Percentiles rank a stretch among this genome's conserved stretches.
Evolutionary conservation across 2,329 filamentous ascomycete genomes (phyloP).

Genomic region (Curvularia verruculosa): DNA sequence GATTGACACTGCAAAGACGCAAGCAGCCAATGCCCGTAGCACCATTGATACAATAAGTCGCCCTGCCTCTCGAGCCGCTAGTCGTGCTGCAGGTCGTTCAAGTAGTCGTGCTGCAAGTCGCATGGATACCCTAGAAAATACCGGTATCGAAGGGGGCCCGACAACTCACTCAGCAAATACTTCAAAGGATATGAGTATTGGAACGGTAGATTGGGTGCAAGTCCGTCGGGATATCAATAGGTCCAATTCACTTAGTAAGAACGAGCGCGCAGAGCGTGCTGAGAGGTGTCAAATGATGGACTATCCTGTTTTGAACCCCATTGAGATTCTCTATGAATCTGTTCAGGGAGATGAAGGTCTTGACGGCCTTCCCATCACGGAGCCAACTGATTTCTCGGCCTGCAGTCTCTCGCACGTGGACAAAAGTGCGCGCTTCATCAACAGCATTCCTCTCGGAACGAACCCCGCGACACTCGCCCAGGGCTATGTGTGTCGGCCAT

Average conservation of each 20-base stretch:
- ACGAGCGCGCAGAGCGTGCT: constrained; percentile 81
- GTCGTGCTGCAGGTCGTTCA: constrained; percentile 52
- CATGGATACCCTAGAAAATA: constrained; percentile 54
- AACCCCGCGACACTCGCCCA: constrained; percentile 84
- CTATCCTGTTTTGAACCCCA: constrained; percentile 82
- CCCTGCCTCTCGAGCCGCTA: constrained; percentile 46
- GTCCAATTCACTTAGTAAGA: constrained; percentile 88
- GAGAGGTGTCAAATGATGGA: constrained; percentile 96
- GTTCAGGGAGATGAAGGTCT: constrained; percentile 89
- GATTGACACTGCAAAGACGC: constrained; percentile 90
- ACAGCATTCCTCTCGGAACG: constrained; percentile 78
- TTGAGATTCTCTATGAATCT: constrained; percentile 84
- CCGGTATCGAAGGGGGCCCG: constrained; percentile 60
- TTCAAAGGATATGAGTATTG: constrained; percentile 73
- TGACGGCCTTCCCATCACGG: constrained; percentile 80
- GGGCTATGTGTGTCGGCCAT: constrained; percentile 90
- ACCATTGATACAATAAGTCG: constrained; percentile 71
- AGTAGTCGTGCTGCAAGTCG: constrained; percentile 39
- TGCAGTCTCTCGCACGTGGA: constrained; percentile 88
- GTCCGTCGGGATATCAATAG: constrained; percentile 94
- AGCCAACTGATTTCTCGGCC: constrained; percentile 79
- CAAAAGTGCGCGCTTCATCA: constrained; percentile 92
- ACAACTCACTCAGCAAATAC: constrained; percentile 43
- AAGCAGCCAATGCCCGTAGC: constrained; percentile 85
- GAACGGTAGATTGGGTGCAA: constrained; percentile 89